A percentile compares a stretch with the other conserved stretches of the same genome.
Evolutionary conservation across 2,329 filamentous ascomycete species (phyloP).

Genomic region (Phoma sp.): DNA sequence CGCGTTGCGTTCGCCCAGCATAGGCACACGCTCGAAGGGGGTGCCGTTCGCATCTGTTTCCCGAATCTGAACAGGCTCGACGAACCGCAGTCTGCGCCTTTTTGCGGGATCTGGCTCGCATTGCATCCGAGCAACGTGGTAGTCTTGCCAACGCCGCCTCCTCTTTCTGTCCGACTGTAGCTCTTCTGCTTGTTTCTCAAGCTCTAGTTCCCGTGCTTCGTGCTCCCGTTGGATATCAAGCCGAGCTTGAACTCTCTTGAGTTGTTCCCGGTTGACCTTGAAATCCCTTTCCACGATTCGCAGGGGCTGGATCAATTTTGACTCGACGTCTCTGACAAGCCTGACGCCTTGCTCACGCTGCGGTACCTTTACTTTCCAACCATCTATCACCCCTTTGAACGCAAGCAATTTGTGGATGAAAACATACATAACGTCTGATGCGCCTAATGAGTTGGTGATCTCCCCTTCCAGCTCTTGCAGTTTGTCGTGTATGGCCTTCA

Average conservation of each 20-base stretch:
- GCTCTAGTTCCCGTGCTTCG: constrained; percentile 13
- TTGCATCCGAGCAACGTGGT: constrained; percentile 35
- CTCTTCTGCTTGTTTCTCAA: constrained; percentile 1
- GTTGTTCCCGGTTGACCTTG: constrained; percentile 1
- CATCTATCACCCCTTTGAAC: constrained; percentile 31
- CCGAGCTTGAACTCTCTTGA: constrained; percentile 14
- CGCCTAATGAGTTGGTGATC: constrained; percentile 13
- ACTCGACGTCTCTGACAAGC: constrained; percentile 31
- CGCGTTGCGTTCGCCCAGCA: constrained; percentile 45
- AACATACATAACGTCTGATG: constrained; percentile 25
- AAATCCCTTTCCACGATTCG: constrained; percentile 19
- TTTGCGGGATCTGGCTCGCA: constrained; percentile 30
- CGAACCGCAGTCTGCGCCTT: constrained; percentile 18
- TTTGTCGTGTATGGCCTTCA: constrained; percentile 27
- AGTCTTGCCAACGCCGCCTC: constrained; percentile 36
- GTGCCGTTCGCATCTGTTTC: constrained; percentile 50
- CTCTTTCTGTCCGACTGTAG: constrained; percentile 7
- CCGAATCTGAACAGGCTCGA: constrained; percentile 20
- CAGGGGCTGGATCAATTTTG: constrained; percentile 35
- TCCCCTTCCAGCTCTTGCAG: constrained; percentile 13
- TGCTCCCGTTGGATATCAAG: constrained; percentile 11
- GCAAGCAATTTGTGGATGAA: constrained; percentile 26
- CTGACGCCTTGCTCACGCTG: constrained; percentile 24
- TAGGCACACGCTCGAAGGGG: constrained; percentile 46
- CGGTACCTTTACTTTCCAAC: constrained; percentile 29